Evolutionary conservation across 257 asterid species (phyloP).

Genomic region (Solanum medicagineum): DNA sequence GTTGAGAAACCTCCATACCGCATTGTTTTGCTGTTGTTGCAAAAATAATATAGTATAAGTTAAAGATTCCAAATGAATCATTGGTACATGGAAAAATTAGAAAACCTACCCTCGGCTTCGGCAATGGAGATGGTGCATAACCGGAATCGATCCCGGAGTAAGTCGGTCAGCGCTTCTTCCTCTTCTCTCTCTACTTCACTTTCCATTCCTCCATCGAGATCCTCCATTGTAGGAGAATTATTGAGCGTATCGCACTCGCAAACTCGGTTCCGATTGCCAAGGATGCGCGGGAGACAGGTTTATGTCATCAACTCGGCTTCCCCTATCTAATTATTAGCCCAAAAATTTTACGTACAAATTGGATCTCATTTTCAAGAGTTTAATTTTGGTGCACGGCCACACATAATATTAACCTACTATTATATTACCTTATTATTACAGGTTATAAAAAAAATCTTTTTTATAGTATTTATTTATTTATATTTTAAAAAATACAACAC

Average conservation of each 20-base stretch:
- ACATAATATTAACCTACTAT: too few relatives aligned
- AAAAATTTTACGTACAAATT: too few relatives aligned
- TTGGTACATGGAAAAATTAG: background rate
- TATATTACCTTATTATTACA: too few relatives aligned
- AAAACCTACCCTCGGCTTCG: slow-evolving; percentile 57
- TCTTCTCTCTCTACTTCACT: slow-evolving; percentile 56
- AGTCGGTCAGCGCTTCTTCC: slow-evolving; percentile 57
- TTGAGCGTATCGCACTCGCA: background rate
- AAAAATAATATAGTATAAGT: background rate
- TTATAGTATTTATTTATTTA: too few relatives aligned
- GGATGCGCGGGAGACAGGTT: background rate
- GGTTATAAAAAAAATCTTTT: too few relatives aligned
- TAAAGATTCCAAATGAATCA: background rate
- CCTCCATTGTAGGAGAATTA: slow-evolving; percentile 1
- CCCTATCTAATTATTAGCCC: too few relatives aligned
- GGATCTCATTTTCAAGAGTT: too few relatives aligned
- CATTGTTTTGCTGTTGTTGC: slow-evolving; percentile 45
- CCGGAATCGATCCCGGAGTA: slow-evolving; percentile 73
- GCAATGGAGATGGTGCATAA: slow-evolving; percentile 69
- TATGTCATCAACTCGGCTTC: background rate
- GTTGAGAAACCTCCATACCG: slow-evolving; percentile 72
- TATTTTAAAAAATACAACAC: too few relatives aligned
- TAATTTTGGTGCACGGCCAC: too few relatives aligned
- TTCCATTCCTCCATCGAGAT: slow-evolving; percentile 17
- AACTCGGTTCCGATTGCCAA: background rate